Percentiles rank a stretch among this genome's conserved stretches.
Conservation (phyloP, 2,329 filamentous ascomycete genomes). For the Diaporthe eres region DNA sequence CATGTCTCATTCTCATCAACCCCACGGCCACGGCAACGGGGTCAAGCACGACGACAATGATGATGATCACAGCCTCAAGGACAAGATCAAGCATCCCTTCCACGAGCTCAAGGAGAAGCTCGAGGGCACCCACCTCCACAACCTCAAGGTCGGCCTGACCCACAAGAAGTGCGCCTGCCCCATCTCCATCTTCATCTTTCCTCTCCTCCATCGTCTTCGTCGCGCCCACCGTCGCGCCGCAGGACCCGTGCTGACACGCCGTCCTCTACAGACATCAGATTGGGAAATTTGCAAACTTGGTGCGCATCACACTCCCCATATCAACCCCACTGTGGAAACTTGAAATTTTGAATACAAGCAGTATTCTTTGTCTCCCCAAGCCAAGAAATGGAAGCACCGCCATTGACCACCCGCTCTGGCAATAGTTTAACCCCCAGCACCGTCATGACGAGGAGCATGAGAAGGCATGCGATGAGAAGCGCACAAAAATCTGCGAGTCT, state of each 20-base stretch:
- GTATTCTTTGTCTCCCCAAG: not conserved
- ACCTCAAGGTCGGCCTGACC: slow-evolving; percentile 69
- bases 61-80: slow-evolving; percentile 51
- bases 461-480: slow-evolving; percentile 84
- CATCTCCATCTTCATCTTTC: not conserved
- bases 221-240: no score
- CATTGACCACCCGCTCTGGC: slow-evolving; percentile 18
- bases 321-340: not conserved
- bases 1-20: slow-evolving; percentile 36
- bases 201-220: not conserved
- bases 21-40: slow-evolving; percentile 20
- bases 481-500: slow-evolving; percentile 77
- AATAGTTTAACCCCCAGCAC: slow-evolving; percentile 84
- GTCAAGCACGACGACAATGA: slow-evolving; percentile 19
- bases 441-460: slow-evolving; percentile 96
- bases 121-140: slow-evolving; percentile 66
- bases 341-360: not conserved
- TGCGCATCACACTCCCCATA: slow-evolving; percentile 52
- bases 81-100: slow-evolving; percentile 66
- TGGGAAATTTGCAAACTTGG: slow-evolving; percentile 74
- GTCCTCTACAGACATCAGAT: slow-evolving; percentile 63
- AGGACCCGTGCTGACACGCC: slow-evolving; percentile 17
- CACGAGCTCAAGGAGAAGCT: slow-evolving; percentile 66
- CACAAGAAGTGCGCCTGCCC: slow-evolving; percentile 68
- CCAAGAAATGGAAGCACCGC: not conserved